phyloP scores from a whole-genome alignment of 805 yeast genomes.

The Ogataea angusta region DNA sequence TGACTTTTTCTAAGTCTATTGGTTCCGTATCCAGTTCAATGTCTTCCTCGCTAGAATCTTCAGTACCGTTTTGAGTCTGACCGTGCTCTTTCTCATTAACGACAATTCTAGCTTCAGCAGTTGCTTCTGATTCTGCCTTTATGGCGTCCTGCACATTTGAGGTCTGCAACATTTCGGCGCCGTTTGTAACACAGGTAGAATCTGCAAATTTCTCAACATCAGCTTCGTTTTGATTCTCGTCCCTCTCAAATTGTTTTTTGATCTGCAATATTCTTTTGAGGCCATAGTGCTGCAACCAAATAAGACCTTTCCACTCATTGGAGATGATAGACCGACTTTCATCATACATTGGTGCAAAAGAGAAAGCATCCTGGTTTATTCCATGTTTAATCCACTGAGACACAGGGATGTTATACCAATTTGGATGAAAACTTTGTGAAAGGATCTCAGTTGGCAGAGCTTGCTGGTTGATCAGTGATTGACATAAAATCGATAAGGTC shows the following conservation, averaged over 20 bases:
- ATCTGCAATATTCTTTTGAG: constrained; percentile 34
- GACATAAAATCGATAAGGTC: constrained; percentile 45
- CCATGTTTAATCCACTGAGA: constrained; percentile 60
- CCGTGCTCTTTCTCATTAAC: constrained; percentile 5
- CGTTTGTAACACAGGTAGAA: too few relatives aligned
- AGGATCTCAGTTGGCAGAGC: constrained; percentile 41
- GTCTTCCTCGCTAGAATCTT: constrained; percentile 6
- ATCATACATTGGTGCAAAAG: constrained; percentile 67
- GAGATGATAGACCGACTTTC: constrained; percentile 55
- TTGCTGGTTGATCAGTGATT: constrained; percentile 20
- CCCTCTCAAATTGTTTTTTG: constrained; percentile 5
- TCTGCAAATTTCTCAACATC: background rate
- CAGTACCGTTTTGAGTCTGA: background rate
- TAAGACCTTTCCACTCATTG: constrained; percentile 46
- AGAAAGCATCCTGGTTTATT: constrained; percentile 36
- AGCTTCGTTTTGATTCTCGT: background rate
- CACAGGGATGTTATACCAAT: constrained; percentile 62
- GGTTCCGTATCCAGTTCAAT: constrained; percentile 12
- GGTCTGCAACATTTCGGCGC: too few relatives aligned
- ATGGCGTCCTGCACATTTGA: background rate
- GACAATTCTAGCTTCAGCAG: background rate
- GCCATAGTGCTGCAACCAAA: constrained; percentile 55
- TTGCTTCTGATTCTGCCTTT: constrained; percentile 3
- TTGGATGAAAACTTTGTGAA: constrained; percentile 53
- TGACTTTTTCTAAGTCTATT: constrained; percentile 28